Evolutionary conservation across 2,329 filamentous ascomycete species (phyloP).

Genomic region (Penicillium expansum): DNA sequence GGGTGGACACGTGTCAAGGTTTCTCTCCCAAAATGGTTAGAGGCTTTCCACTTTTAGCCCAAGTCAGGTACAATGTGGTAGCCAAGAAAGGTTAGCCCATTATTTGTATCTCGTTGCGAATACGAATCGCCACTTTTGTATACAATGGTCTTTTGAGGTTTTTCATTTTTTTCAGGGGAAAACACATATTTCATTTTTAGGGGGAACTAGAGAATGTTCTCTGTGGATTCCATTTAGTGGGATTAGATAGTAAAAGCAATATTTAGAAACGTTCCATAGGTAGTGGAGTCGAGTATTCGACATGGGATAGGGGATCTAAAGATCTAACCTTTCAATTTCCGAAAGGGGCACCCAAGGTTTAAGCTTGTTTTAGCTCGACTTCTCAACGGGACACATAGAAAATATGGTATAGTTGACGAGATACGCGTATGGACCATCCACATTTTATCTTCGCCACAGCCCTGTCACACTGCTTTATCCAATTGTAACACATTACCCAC

Average conservation of each 20-base stretch:
- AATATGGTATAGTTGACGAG: not conserved
- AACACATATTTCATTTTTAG: not conserved
- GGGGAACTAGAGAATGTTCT: not conserved
- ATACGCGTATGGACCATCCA: slow-evolving; percentile 5
- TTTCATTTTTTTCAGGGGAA: not conserved
- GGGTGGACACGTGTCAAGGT: slow-evolving; percentile 8
- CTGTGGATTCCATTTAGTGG: not conserved
- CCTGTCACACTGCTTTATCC: not conserved
- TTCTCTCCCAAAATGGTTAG: not conserved
- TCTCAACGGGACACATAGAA: slow-evolving; percentile 7
- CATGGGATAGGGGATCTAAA: not conserved
- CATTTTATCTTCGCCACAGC: slow-evolving; percentile 3
- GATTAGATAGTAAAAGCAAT: not conserved
- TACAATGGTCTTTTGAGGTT: not conserved
- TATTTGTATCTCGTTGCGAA: not conserved
- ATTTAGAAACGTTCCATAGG: too few species aligned
- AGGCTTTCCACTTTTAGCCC: not conserved
- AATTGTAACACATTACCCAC: slow-evolving; percentile 1
- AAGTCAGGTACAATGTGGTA: not conserved
- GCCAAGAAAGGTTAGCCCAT: too few species aligned
- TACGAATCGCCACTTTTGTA: slow-evolving; percentile 5
- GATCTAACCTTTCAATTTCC: slow-evolving; percentile 12
- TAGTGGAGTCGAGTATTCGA: not conserved
- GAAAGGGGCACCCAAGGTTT: slow-evolving; percentile 17
- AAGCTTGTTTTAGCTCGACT: slow-evolving; percentile 22